Evolutionary conservation across 805 yeast genomes (phyloP).

Genomic region (Kodamaea restingae): DNA sequence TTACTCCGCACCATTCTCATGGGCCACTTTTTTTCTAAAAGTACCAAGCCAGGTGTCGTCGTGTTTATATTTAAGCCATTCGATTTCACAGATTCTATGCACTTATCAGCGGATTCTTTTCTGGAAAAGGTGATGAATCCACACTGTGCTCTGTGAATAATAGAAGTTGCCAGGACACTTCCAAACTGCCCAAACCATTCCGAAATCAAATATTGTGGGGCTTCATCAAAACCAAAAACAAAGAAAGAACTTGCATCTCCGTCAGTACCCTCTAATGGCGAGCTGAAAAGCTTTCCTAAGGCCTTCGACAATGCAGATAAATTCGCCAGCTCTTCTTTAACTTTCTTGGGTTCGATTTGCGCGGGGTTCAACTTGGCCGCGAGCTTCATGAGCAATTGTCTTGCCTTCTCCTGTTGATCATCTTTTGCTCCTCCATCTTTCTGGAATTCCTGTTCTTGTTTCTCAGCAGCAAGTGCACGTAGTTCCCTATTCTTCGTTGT

Average conservation of each 20-base stretch:
- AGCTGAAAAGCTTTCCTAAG: constrained; percentile 55
- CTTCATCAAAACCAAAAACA: constrained; percentile 66
- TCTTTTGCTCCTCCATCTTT: constrained; percentile 9
- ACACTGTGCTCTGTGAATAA: constrained; percentile 57
- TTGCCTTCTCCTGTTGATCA: constrained; percentile 33
- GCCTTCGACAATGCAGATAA: constrained; percentile 48
- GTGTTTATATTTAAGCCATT: constrained; percentile 26
- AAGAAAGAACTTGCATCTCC: constrained; percentile 54
- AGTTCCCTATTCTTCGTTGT: constrained; percentile 29
- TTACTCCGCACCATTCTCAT: constrained; percentile 56
- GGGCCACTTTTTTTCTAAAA: constrained; percentile 37
- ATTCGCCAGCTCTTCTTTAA: constrained; percentile 15
- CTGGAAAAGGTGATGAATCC: constrained; percentile 58
- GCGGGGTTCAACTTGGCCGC: constrained; percentile 28
- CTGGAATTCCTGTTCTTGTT: constrained; percentile 48
- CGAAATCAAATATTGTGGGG: constrained; percentile 60
- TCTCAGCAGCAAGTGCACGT: constrained; percentile 42
- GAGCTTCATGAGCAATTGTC: constrained; percentile 48
- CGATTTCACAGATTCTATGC: constrained; percentile 20
- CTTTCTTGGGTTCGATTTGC: constrained; percentile 5
- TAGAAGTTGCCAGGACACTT: constrained; percentile 42
- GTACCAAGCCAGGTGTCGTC: constrained; percentile 29
- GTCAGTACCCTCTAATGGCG: constrained; percentile 39
- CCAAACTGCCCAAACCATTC: constrained; percentile 48
- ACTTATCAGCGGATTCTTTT: constrained; percentile 48